Base-by-base conservation (phyloP, 2,329 filamentous ascomycete species). In the Colletotrichum falcatum region DNA sequence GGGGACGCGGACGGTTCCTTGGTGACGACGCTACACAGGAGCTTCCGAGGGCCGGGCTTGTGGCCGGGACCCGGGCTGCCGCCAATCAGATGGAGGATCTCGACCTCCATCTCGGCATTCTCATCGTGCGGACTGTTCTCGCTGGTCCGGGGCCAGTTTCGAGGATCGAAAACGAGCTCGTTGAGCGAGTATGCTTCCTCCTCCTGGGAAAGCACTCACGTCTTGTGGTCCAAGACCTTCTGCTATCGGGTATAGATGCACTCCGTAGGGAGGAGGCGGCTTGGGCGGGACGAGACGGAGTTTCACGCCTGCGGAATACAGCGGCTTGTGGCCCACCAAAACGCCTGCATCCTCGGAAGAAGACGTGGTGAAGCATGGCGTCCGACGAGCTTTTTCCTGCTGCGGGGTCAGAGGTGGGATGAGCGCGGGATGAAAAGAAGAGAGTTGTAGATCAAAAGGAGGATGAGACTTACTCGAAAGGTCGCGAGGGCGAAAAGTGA, bases 21-120 rank as follows among this genome's bases (percentile, higher is more conserved):
- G n/a, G n/a, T n/a, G 61, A 65, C 18, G 12, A 69, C 66, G 11
- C 26, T n/a, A 18, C 66, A 69, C 35, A 65, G 8, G 30, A 54
- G 12, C 9, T 69, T 69, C 37, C 65, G 61, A 2, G 66, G 37
- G 1, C 61, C 61, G 11, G 46, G 46, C 0, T 1, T n/a, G 23
- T 65, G 59, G 30, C 7, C 8, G 5, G 1, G 2, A 28, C 28
- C 56, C 1, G 23, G 33, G 12, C 3, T 20, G 16, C 53, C 61
- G 37, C 18, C 54, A 54, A 65, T 46, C 18, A 48, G 28, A 2
- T 5, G 1, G 46, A 55, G 12, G 30, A 69, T 65, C 28, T 60
- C 66, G 5, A 69, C 35, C 5, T 48, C 53, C n/a, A 65, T 48
- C 1, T 9, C 11, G 1, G 26, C n/a, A 18, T 5, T 30, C 23